Evolutionary conservation across 805 yeast genomes (phyloP), one percentile per base, ranked within the genome.

Genomic region (Naumovozyma dairenensis): DNA sequence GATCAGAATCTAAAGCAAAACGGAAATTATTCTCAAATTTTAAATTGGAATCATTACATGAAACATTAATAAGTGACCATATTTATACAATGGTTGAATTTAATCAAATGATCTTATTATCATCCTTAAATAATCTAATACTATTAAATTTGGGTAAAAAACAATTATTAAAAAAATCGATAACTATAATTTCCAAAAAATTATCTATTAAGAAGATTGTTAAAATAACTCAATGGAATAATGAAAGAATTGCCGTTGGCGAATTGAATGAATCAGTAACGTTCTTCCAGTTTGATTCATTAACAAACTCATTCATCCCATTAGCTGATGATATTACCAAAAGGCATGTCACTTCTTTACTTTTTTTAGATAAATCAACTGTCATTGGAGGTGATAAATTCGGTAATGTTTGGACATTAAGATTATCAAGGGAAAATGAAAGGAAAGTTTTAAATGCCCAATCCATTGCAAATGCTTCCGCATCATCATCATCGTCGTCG

Each of bases 361-460:
- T 65, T 3, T 59, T 73, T 42, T 57, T 92, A 4, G 97, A 92
- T 52, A 71, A 74, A 40, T 75, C 74, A 36, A 85, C 96, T 0
- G 72, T 81, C 1, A 62, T 80, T 26, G 84, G 83, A 1, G 95
- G 95, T 10, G 97, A 92, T 53, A 78, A 77, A 49, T 85, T 81
- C 57, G 96, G 97, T 1, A 83, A 80, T 45, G 30, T 86, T 0
- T 76, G 79, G 57, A 69, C 82, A 1, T 57, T 84, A 26, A 62
- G 96, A 38, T 56, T 80, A 26, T 72, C 59, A n/a, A 59, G 65
- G 4, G 62, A 66, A 0, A 68, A 77, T 0, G 57, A 60, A 28
- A n/a, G n/a, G n/a, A 12, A 15, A 10, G 25, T 25, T 10, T 24
- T 24, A 12, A 12, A 24, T 12, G n/a, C 8, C 6, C 13, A 10